Percentiles rank a stretch among this genome's conserved stretches.
Conservation (phyloP, 192 early-diverging fungal genomes). For the Pilaira anomala region DNA sequence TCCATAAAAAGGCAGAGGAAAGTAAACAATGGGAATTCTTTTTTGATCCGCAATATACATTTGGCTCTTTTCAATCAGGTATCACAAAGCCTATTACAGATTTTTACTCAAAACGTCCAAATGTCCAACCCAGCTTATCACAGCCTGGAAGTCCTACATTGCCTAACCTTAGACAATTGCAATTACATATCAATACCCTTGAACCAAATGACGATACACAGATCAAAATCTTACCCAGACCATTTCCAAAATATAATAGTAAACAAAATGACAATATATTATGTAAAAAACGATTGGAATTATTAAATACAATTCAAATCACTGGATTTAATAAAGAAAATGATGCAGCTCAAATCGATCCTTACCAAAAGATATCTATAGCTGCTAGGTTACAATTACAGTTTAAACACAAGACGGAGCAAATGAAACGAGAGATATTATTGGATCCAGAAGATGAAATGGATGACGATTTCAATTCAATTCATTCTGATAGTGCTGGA, state of each 20-base stretch:
- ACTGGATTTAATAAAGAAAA: neutral
- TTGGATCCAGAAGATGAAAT: neutral
- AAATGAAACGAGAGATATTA: neutral
- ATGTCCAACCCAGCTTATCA: neutral
- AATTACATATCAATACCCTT: slow-evolving; percentile 2
- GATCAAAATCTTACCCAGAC: slow-evolving; percentile 22
- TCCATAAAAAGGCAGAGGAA: neutral
- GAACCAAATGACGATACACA: neutral
- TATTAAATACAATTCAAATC: slow-evolving; percentile 16
- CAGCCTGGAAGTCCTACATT: slow-evolving; percentile 6
- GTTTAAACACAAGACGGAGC: neutral
- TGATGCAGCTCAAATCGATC: neutral
- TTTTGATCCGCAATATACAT: slow-evolving; percentile 27
- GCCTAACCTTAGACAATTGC: slow-evolving; percentile 11
- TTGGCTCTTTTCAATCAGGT: slow-evolving; percentile 6
- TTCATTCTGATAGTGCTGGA: neutral
- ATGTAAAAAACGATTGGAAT: slow-evolving; percentile 17
- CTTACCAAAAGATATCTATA: neutral
- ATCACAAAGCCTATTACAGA: neutral
- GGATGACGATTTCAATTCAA: no score
- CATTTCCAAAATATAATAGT: neutral
- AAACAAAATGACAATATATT: neutral
- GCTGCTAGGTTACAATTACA: neutral
- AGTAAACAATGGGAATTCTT: slow-evolving; percentile 21
- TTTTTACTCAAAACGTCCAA: neutral